These are phyloP conservation scores for Penicillium desertorum DNA, from an alignment of 495 filamentous ascomycete species.

Conservation along the genomic window DNA sequence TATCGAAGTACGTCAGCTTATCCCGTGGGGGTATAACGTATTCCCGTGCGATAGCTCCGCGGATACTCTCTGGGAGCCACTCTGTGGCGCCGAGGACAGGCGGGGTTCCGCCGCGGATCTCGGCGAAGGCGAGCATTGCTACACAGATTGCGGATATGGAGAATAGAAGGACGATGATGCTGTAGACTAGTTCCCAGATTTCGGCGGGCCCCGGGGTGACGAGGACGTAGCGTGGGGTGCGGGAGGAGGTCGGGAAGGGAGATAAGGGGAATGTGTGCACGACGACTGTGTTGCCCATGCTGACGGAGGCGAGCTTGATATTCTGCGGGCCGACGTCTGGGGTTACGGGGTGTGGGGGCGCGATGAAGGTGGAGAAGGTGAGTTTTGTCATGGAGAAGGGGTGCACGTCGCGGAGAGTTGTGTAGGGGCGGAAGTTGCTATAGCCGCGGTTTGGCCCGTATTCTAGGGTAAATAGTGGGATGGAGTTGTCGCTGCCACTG, in stretches of 20 bases:
- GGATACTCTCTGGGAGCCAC: constrained; percentile 42
- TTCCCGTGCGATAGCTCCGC: constrained; percentile 27
- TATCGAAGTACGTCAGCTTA: constrained; percentile 24
- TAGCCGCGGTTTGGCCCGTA: constrained; percentile 51
- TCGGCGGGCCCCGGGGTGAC: constrained; percentile 53
- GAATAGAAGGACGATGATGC: constrained; percentile 51
- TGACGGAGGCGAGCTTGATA: constrained; percentile 80
- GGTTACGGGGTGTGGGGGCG: constrained; percentile 51
- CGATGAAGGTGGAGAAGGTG: constrained; percentile 69
- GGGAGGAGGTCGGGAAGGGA: constrained; percentile 48
- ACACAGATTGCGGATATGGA: constrained; percentile 57
- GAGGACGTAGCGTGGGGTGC: constrained; percentile 66
- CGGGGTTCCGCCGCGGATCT: constrained; percentile 61
- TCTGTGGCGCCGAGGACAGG: constrained; percentile 55
- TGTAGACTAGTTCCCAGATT: constrained; percentile 45
- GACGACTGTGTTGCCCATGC: constrained; percentile 79
- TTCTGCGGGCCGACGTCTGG: constrained; percentile 53
- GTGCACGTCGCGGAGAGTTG: constrained; percentile 70
- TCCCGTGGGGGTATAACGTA: constrained; percentile 20
- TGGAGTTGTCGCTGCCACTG: constrained; percentile 77
- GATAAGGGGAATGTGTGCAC: constrained; percentile 80
- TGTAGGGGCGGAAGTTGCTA: constrained; percentile 59
- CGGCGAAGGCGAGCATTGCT: constrained; percentile 63
- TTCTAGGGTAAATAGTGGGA: constrained; percentile 74
- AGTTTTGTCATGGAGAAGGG: constrained; percentile 82